Conservation (phyloP, 768 basidiomycete species). For the Pleurotus platypus region DNA sequence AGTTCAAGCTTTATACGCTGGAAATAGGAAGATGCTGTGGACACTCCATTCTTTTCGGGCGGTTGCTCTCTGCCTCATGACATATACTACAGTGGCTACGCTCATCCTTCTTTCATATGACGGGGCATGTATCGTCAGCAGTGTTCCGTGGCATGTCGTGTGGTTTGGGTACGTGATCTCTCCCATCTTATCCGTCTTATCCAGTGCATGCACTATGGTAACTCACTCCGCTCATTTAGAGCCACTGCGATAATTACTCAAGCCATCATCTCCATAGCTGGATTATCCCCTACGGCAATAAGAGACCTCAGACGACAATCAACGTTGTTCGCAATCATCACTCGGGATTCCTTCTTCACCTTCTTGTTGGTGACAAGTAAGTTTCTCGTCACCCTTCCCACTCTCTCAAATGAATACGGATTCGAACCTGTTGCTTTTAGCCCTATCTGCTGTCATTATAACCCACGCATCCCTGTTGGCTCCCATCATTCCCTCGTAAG, state of each 20-base stretch:
- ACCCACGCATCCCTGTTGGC: not conserved
- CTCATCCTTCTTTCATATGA: slow-evolving; percentile 2
- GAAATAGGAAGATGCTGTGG: not conserved
- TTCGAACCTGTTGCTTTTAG: not conserved
- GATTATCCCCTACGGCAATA: not conserved
- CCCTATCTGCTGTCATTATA: slow-evolving; percentile 1
- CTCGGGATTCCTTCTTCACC: slow-evolving; percentile 2
- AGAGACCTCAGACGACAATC: not conserved
- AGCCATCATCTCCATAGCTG: not conserved
- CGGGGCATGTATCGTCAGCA: slow-evolving; percentile 1
- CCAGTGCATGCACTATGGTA: not conserved
- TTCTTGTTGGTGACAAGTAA: slow-evolving; percentile 1
- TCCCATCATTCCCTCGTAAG: not conserved
- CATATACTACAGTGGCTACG: slow-evolving; percentile 1
- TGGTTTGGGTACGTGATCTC: not conserved
- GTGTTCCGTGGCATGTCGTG: slow-evolving; percentile 3
- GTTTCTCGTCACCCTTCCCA: not conserved
- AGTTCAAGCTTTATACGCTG: slow-evolving; percentile 2
- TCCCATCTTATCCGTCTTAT: not conserved
- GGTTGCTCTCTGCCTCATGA: not conserved
- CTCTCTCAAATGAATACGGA: not conserved
- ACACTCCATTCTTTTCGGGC: not conserved
- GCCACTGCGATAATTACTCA: slow-evolving; percentile 1
- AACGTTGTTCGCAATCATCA: not conserved
- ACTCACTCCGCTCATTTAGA: not conserved